These are phyloP conservation scores for Verticillium alfalfae DNA, from an alignment of 2,329 filamentous ascomycete genomes.

Conservation along the genomic window DNA sequence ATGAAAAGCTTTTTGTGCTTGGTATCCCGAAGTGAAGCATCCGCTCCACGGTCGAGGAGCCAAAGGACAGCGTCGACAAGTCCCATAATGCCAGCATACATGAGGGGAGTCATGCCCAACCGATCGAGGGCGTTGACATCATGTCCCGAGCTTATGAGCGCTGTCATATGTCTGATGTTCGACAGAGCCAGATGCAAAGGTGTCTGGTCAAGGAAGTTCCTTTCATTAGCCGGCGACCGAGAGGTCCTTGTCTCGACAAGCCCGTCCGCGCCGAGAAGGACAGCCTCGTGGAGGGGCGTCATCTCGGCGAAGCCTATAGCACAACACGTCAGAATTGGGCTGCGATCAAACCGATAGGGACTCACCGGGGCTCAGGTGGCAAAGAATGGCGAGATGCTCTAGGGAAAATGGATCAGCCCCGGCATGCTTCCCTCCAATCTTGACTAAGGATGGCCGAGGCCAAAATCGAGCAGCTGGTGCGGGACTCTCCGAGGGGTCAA, in stretches of 20 bases:
- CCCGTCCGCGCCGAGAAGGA: not conserved
- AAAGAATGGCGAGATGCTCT: no score
- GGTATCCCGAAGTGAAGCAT: accelerated
- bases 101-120: not conserved
- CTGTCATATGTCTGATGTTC: no score
- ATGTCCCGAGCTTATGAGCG: not conserved
- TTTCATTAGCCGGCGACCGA: not conserved
- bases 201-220: no score
- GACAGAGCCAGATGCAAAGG: no score
- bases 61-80: not conserved
- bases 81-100: not conserved
- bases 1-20: not conserved
- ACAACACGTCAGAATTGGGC: no score
- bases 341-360: no score
- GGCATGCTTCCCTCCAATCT: no score
- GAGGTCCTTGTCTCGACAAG: accelerated
- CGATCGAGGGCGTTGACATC: not conserved
- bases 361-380: no score
- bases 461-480: not conserved
- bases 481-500: not conserved
- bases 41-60: not conserved
- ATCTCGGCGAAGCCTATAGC: conserved; percentile 2
- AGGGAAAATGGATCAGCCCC: no score
- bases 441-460: not conserved
- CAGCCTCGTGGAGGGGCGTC: conserved; percentile 1